A percentile compares a stretch with the other conserved stretches of the same genome.
phyloP scores from a whole-genome alignment of 768 basidiomycete genomes.

The Butyriboletus loyo region DNA sequence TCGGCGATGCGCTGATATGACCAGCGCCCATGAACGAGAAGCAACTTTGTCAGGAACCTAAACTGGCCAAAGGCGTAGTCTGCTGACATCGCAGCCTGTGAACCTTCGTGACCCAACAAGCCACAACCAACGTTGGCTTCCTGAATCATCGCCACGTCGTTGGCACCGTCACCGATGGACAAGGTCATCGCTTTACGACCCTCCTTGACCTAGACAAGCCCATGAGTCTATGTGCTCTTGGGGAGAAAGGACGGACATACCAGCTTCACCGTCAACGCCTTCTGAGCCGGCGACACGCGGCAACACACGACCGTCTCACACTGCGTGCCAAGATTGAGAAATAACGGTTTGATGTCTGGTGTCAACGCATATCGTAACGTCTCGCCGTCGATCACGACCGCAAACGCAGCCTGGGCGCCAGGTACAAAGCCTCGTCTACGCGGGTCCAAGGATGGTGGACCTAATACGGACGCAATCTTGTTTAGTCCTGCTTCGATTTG shows the following conservation, averaged over 20 bases:
- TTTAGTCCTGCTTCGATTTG: conserved; percentile 93
- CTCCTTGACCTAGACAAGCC: conserved; percentile 73
- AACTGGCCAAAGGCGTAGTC: conserved; percentile 99
- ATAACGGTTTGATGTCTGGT: conserved; percentile 74
- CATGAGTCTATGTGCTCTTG: not conserved
- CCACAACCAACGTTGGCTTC: conserved; percentile 99
- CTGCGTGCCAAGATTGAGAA: conserved; percentile 90
- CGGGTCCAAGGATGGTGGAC: conserved; percentile 65
- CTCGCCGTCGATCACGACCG: conserved; percentile 95
- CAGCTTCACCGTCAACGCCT: conserved; percentile 93
- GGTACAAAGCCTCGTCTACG: conserved; percentile 63
- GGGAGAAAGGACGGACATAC: conserved; percentile 40
- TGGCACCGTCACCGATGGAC: conserved; percentile 95
- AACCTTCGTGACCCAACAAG: conserved; percentile 89
- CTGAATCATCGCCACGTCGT: conserved; percentile 99
- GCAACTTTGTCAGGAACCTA: conserved; percentile 84
- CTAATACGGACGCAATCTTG: conserved; percentile 86
- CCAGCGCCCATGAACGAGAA: conserved; percentile 95
- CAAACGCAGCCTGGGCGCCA: conserved; percentile 73
- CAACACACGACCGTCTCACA: conserved; percentile 99
- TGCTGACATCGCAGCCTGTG: conserved; percentile 98
- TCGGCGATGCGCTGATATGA: conserved; percentile 94
- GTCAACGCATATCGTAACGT: conserved; percentile 81
- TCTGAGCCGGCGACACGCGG: conserved; percentile 95
- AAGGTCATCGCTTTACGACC: conserved; percentile 95